Evolutionary conservation across 2,329 filamentous ascomycete genomes (phyloP).

Genomic region (Fusarium nisikadoi): DNA sequence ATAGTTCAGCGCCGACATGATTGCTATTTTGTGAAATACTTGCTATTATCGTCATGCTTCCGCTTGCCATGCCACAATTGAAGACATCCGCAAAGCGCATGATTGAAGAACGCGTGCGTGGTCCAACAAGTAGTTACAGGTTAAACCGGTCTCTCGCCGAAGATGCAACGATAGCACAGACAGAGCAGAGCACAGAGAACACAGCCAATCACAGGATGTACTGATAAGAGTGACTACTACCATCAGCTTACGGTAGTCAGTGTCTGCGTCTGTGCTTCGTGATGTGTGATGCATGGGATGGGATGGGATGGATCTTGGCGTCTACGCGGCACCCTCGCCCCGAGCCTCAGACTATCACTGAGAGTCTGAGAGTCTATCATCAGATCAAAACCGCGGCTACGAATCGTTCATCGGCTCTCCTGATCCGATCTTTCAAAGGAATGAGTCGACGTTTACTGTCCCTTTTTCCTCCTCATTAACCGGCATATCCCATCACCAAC

Average conservation of each 20-base stretch:
- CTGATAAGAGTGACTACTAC: not conserved
- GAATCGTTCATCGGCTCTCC: slow-evolving; percentile 12
- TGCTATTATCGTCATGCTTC: not conserved
- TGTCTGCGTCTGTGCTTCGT: slow-evolving; percentile 9
- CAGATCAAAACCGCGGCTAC: slow-evolving; percentile 13
- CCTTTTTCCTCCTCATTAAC: not conserved
- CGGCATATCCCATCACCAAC: slow-evolving; percentile 3
- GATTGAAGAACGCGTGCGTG: slow-evolving; percentile 3
- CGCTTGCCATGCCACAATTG: not conserved
- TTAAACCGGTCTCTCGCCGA: not conserved
- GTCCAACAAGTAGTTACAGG: not conserved
- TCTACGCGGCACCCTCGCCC: slow-evolving; percentile 1
- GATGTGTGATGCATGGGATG: too few species aligned
- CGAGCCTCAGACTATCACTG: not conserved
- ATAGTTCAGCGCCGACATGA: not conserved
- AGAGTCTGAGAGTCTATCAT: slow-evolving; percentile 14
- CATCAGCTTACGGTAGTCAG: slow-evolving; percentile 23
- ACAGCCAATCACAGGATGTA: not conserved
- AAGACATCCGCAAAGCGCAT: not conserved
- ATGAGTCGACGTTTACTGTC: slow-evolving; percentile 21
- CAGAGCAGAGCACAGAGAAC: too few species aligned
- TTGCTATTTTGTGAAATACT: not conserved
- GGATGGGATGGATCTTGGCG: slow-evolving; percentile 20
- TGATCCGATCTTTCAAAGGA: slow-evolving; percentile 32
- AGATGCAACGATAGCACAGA: not conserved